phyloP scores from a whole-genome alignment of 2,329 filamentous ascomycete genomes.

The Botrytis hyacinthi region DNA sequence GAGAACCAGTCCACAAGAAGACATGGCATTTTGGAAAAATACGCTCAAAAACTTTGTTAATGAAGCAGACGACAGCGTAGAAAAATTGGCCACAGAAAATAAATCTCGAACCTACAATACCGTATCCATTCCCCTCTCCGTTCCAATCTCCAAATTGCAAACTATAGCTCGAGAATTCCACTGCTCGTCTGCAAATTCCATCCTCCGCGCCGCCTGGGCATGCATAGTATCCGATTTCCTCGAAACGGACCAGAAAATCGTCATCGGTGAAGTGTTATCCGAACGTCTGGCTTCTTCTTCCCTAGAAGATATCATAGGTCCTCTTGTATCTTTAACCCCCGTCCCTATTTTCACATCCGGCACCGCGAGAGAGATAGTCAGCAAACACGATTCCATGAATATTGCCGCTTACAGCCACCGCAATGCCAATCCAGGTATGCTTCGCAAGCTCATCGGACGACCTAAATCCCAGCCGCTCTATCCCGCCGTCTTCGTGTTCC shows the following conservation, averaged over 20 bases:
- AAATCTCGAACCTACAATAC: slow-evolving; percentile 6
- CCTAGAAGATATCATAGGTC: neutral
- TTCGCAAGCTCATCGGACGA: slow-evolving; percentile 10
- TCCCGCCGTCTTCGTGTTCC: slow-evolving; percentile 10
- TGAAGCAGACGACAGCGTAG: neutral
- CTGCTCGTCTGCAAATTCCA: slow-evolving; percentile 10
- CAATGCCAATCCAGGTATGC: slow-evolving; percentile 5
- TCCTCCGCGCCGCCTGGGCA: slow-evolving; percentile 8
- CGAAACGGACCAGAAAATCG: slow-evolving; percentile 6
- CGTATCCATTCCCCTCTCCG: neutral
- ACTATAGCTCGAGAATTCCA: slow-evolving; percentile 4
- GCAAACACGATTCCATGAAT: slow-evolving; percentile 3
- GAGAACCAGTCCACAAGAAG: slow-evolving; percentile 9
- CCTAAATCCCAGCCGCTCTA: slow-evolving; percentile 4
- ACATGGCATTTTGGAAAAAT: neutral
- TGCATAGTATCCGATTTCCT: slow-evolving; percentile 7
- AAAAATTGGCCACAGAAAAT: neutral
- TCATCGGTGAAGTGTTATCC: slow-evolving; percentile 6
- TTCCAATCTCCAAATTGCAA: neutral
- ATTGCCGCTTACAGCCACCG: neutral
- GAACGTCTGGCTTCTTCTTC: neutral
- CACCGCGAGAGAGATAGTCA: slow-evolving; percentile 1
- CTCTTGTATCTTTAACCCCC: neutral
- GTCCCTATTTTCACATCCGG: slow-evolving; percentile 1
- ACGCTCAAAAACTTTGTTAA: neutral